These are phyloP conservation scores for Ascocoryne sarcoides DNA, from an alignment of 2,329 filamentous ascomycete genomes.

Conservation along the genomic window DNA sequence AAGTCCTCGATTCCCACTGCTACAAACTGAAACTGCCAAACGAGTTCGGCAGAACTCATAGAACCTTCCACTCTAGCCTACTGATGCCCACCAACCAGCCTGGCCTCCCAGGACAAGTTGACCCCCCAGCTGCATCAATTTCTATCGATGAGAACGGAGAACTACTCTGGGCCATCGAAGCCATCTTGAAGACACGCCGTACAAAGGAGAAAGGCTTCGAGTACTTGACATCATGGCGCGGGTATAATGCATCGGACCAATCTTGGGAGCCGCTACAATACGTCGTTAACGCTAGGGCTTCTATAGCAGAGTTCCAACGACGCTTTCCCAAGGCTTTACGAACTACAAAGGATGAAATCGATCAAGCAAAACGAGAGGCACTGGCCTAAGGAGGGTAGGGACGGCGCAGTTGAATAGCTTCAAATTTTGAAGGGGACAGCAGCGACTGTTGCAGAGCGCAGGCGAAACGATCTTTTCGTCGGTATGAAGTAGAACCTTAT, in stretches of 20 bases:
- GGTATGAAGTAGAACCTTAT: too few relatives aligned
- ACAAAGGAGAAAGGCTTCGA: conserved; percentile 1
- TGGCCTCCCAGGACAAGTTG: not conserved
- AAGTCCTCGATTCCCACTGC: not conserved
- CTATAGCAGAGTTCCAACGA: conserved; percentile 1
- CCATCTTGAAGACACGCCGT: not conserved
- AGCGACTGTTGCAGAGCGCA: too few relatives aligned
- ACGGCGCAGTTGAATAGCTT: too few relatives aligned
- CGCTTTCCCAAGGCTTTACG: conserved; percentile 1
- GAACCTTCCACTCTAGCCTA: not conserved
- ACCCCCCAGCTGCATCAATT: not conserved
- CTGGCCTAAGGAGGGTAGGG: too few relatives aligned
- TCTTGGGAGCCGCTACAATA: conserved; percentile 1
- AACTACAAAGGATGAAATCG: not conserved
- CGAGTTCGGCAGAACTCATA: not conserved
- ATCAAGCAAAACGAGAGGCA: not conserved
- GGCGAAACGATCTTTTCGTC: too few relatives aligned
- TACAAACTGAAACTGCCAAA: not conserved
- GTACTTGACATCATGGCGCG: conserved; percentile 2
- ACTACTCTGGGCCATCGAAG: not conserved
- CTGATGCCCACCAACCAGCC: not conserved
- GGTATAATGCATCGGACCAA: not conserved
- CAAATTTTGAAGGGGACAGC: too few relatives aligned
- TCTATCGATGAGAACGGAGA: too few relatives aligned
- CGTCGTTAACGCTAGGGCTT: conserved; percentile 3